Evolutionary conservation across 1,284 basidiomycete genomes (phyloP), one percentile per base, ranked within the genome.

Genomic region (Cutaneotrichosporon sp.): DNA sequence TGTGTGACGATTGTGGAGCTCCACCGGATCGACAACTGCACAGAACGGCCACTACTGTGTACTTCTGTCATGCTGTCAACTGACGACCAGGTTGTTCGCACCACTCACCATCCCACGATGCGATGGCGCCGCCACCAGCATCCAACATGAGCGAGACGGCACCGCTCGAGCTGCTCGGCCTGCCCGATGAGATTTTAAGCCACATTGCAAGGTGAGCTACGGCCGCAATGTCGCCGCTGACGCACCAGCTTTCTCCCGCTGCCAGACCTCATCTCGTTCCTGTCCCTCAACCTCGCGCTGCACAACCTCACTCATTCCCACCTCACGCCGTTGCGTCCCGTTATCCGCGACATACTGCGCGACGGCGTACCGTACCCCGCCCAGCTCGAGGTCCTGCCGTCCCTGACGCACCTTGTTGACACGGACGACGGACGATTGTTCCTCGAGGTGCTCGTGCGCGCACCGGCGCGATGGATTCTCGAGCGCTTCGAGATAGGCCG

Each of bases 391-490:
- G 55, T 58, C 9, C 53, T 72, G 1, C 68, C 70, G 4, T 60
- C 66, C n/a, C 55, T 70, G 10, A 47, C 46, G 14, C 59, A 65
- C n/a, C 65, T 62, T 46, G 54, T 60, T 7, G 45, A 34, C 4
- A 60, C 59, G 13, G 59, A 63, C 44, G 53, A 56, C 20, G 61
- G 58, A 0, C 45, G 51, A 4, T 33, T 68, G 22, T 70, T 70
- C 54, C 35, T 71, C 13, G 63, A 65, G 9, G 44, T 72, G 2
- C 55, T 73, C 9, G 67, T 72, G 2, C 51, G 65, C 20, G 69
- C 67, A 1, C 43, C 61, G 36, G 62, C 72, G 5, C 59, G 53
- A 23, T 75, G 70, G 70, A 65, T 75, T 3, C 38, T 73, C 21
- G 73, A 75, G 49, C 43, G 60, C 13, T 58, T 73, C 30, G 65